Percentiles rank a stretch among this genome's conserved stretches.
Evolutionary conservation across 495 filamentous ascomycete genomes (phyloP).

Genomic region (Neurospora sp.): DNA sequence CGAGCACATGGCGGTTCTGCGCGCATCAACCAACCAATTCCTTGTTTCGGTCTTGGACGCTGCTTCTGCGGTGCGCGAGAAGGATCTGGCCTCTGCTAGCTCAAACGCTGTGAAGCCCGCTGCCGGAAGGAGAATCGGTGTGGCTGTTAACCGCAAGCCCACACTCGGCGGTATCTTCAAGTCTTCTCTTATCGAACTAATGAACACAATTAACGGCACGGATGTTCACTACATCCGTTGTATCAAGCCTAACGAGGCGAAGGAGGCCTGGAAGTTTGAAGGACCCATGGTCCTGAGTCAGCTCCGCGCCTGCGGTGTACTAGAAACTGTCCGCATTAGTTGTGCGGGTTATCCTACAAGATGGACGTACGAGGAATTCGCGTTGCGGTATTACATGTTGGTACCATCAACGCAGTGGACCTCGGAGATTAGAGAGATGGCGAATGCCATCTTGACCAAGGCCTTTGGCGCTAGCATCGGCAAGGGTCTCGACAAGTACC

Average conservation of each 20-base stretch:
- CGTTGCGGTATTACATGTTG: constrained; percentile 95
- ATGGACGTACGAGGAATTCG: constrained; percentile 99
- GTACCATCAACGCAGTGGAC: constrained; percentile 88
- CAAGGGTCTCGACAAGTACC: constrained; percentile 86
- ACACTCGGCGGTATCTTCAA: constrained; percentile 98
- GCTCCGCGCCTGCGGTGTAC: constrained; percentile 93
- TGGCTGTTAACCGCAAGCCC: constrained; percentile 89
- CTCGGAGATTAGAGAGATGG: constrained; percentile 86
- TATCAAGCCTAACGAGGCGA: constrained; percentile 98
- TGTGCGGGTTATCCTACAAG: constrained; percentile 95
- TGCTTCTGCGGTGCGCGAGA: constrained; percentile 78
- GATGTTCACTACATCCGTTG: constrained; percentile 99
- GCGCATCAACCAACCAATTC: constrained; percentile 75
- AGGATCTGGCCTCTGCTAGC: constrained; percentile 61
- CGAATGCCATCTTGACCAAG: constrained; percentile 78
- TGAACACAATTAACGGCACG: constrained; percentile 94
- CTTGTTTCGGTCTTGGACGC: constrained; percentile 75
- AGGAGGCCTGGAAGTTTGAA: constrained; percentile 96
- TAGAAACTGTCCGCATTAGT: constrained; percentile 96
- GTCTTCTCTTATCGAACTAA: constrained; percentile 93
- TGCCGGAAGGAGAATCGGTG: constrained; percentile 73
- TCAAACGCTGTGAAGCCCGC: constrained; percentile 60
- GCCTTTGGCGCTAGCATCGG: constrained; percentile 71
- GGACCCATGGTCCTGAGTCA: constrained; percentile 98
- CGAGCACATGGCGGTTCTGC: constrained; percentile 90